These are phyloP conservation scores for Hymenoscyphus linearis DNA, from an alignment of 2,329 filamentous ascomycete genomes.

Conservation along the genomic window DNA sequence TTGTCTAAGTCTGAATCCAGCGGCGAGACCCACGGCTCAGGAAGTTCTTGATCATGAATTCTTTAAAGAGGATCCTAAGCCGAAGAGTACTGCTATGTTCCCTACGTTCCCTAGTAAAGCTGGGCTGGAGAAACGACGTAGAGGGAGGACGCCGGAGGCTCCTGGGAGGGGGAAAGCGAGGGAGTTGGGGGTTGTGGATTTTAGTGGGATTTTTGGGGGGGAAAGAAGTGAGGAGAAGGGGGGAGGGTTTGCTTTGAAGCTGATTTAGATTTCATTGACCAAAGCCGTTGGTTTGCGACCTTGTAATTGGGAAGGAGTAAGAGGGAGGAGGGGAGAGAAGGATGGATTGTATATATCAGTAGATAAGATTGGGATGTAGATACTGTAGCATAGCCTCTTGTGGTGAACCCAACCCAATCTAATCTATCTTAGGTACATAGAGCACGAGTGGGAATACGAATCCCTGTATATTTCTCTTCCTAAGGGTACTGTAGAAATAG, in stretches of 20 bases:
- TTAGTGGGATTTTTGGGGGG: slow-evolving; percentile 64
- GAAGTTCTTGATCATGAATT: slow-evolving; percentile 77
- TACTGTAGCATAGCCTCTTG: too few species aligned
- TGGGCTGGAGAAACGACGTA: slow-evolving; percentile 75
- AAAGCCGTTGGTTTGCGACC: too few species aligned
- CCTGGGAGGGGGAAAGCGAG: slow-evolving; percentile 66
- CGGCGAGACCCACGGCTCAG: slow-evolving; percentile 60
- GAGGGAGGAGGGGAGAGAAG: too few species aligned
- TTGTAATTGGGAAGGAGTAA: too few species aligned
- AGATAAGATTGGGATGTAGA: too few species aligned
- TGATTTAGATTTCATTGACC: too few species aligned
- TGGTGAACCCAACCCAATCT: too few species aligned
- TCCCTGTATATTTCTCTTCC: too few species aligned
- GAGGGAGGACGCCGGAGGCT: slow-evolving; percentile 72
- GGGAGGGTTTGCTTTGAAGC: slow-evolving; percentile 60
- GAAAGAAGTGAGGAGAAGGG: slow-evolving; percentile 56
- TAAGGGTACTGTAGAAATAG: too few species aligned
- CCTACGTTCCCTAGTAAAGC: slow-evolving; percentile 96
- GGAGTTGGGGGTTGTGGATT: slow-evolving; percentile 53
- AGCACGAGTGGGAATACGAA: too few species aligned
- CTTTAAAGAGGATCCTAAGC: slow-evolving; percentile 82
- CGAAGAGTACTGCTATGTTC: slow-evolving; percentile 88
- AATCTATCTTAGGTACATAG: too few species aligned
- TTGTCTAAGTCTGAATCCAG: slow-evolving; percentile 72
- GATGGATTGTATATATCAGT: too few species aligned